phyloP scores from a whole-genome alignment of 176 grass and related monocot species.

The Avena atlantica region DNA sequence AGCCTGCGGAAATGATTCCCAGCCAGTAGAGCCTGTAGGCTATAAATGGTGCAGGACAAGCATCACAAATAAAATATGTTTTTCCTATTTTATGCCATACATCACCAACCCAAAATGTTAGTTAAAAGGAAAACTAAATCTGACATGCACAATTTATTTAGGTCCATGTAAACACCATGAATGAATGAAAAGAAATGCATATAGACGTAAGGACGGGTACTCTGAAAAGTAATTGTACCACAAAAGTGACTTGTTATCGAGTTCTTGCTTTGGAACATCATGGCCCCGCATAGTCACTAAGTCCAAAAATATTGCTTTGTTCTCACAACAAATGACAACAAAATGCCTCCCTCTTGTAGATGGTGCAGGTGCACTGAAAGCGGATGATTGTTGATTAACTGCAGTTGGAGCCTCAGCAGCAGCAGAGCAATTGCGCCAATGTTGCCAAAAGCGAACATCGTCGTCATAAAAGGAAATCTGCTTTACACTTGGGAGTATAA shows the following conservation, averaged over 20 bases:
- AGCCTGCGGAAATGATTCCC: not conserved
- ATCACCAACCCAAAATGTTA: constrained; percentile 20
- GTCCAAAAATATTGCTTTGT: constrained; percentile 99
- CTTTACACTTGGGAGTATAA: constrained; percentile 84
- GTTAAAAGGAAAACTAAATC: constrained; percentile 28
- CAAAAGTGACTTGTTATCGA: constrained; percentile 97
- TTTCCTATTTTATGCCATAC: constrained; percentile 23
- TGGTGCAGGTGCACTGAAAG: constrained; percentile 79
- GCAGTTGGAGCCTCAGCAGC: constrained; percentile 84
- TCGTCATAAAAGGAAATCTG: constrained; percentile 98
- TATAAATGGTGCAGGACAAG: constrained; percentile 5
- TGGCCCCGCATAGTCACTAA: constrained; percentile 95
- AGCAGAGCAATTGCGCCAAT: constrained; percentile 89
- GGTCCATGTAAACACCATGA: constrained; percentile 1
- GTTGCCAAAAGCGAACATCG: constrained; percentile 95
- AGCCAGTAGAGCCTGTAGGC: not conserved
- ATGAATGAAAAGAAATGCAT: constrained; percentile 28
- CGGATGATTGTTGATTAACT: constrained; percentile 79
- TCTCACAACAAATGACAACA: constrained; percentile 99
- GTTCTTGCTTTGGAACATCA: constrained; percentile 95
- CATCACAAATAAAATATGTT: constrained; percentile 12
- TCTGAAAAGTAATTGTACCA: constrained; percentile 64
- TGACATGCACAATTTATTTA: constrained; percentile 11
- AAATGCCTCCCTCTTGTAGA: constrained; percentile 98
- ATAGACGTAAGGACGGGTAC: constrained; percentile 26